Percentiles rank a stretch among this genome's conserved stretches.
Evolutionary conservation across 176 grass and related monocot genomes (phyloP).

Genomic region (Eragrostis curvula): DNA sequence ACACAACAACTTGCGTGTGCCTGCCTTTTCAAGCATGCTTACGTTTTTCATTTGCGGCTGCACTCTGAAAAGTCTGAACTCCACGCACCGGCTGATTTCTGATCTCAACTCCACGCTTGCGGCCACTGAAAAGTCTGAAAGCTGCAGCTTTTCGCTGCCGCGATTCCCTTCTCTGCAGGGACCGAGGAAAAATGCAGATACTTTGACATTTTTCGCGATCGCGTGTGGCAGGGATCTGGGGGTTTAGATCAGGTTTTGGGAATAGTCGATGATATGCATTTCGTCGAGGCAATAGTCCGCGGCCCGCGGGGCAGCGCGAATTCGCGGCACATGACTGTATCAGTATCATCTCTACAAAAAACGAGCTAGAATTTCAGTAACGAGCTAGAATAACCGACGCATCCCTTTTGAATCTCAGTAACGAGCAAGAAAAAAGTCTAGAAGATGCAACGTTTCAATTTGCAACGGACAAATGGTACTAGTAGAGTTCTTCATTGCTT

Average conservation of each 20-base stretch:
- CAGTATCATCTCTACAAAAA: too few species aligned
- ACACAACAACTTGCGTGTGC: slow-evolving; percentile 22
- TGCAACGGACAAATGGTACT: neutral
- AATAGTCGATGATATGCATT: too few species aligned
- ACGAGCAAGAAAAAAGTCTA: neutral
- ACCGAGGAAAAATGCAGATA: neutral
- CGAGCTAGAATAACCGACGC: neutral
- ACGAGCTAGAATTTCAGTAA: too few species aligned
- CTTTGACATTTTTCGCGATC: neutral
- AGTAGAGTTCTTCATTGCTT: neutral
- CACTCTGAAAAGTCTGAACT: too few species aligned
- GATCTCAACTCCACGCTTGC: too few species aligned
- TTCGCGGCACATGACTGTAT: too few species aligned
- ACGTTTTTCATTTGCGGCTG: slow-evolving; percentile 21
- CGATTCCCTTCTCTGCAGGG: neutral
- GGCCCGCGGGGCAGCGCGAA: too few species aligned
- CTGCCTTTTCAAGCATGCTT: neutral
- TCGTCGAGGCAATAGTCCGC: too few species aligned
- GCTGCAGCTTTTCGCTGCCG: neutral
- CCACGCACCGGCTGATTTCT: neutral
- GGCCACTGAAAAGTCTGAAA: neutral
- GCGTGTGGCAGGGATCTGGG: neutral
- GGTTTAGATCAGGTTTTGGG: neutral
- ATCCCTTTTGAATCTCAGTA: neutral
- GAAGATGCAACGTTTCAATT: neutral